phyloP scores from a whole-genome alignment of 2,329 filamentous ascomycete species.

The Diaporthe sp. region DNA sequence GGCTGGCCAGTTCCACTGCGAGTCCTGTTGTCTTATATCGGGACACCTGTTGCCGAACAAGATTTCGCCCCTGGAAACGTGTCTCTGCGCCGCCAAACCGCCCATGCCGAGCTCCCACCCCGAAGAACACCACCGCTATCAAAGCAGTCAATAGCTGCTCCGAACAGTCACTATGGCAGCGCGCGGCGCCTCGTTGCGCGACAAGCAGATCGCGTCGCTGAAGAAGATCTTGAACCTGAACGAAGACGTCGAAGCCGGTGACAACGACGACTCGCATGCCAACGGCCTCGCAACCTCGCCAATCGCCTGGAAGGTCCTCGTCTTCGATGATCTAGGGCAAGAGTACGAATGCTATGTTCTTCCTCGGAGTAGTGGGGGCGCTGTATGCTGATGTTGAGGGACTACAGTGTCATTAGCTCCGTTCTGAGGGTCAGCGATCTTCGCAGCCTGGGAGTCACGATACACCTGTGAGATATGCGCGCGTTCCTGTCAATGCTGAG shows the following conservation, averaged over 20 bases:
- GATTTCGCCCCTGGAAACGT: constrained; percentile 17
- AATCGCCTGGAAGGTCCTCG: constrained; percentile 95
- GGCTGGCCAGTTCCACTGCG: not conserved
- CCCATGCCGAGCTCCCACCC: constrained; percentile 37
- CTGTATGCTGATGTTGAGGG: constrained; percentile 49
- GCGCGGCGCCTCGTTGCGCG: constrained; percentile 62
- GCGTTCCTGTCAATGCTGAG: not conserved
- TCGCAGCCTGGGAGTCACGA: constrained; percentile 93
- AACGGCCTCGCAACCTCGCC: constrained; percentile 80
- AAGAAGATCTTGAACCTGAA: constrained; percentile 98
- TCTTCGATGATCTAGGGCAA: constrained; percentile 79
- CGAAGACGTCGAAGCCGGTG: constrained; percentile 73
- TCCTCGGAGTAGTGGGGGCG: not conserved
- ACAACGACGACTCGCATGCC: constrained; percentile 73
- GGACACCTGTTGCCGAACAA: not conserved
- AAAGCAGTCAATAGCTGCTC: constrained; percentile 31
- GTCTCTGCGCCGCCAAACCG: constrained; percentile 26
- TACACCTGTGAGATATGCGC: constrained; percentile 79
- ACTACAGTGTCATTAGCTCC: constrained; percentile 84
- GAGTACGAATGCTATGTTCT: constrained; percentile 34
- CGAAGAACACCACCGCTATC: constrained; percentile 30
- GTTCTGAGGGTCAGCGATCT: constrained; percentile 95
- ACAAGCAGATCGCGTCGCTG: constrained; percentile 82
- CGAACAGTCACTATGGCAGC: constrained; percentile 57
- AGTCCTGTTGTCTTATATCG: not conserved